Base-by-base conservation (phyloP, 2,329 filamentous ascomycete genomes). In the Penicillium sp. region DNA sequence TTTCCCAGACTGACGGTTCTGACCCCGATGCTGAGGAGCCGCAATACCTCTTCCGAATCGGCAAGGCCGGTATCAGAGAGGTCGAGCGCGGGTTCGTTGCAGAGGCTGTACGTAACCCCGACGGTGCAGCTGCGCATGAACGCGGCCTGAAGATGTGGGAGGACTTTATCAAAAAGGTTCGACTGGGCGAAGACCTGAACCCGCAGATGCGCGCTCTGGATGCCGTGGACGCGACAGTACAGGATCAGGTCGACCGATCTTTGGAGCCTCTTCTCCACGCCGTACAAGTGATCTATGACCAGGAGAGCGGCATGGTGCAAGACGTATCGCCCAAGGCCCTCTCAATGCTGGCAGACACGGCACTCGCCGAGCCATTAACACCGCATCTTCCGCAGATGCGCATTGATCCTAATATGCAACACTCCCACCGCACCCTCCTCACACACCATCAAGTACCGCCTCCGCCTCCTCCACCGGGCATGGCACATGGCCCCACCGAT, bases 371-470 rank as follows among this genome's bases (percentile, higher is more conserved):
- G 44, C 50, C 47, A 13, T 45, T 46, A 18, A 47, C 42, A 15
- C 31, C 51, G 7, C 52, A 52, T 25, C 79, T 63, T 72, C 76
- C 27, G 76, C 79, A 70, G 66, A 62, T 64, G 41, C 63, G 64
- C 35, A 49, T 56, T 6, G 60, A 63, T n/a, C 60, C 78, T 46
- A 76, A 80, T 56, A 72, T 57, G 66, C 76, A 42, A 57, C 78
- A 53, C 59, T 67, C 58, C 42, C 66, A 65, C 49, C 65, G 65
- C 40, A 52, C 64, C 18, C 56, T 70, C 33, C 59, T 69, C 15
- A 65, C 20, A 66, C 66, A 37, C 62, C 60, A 24, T 47, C 54
- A 49, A 15, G 42, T 49, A 13, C 52, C 50, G 44, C 61, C 54
- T 38, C 47, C 54, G 8, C 57, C 50, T 31, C 41, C 52, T 32